Base-by-base conservation (phyloP, 768 basidiomycete species). In the Amanita subjunquillea region DNA sequence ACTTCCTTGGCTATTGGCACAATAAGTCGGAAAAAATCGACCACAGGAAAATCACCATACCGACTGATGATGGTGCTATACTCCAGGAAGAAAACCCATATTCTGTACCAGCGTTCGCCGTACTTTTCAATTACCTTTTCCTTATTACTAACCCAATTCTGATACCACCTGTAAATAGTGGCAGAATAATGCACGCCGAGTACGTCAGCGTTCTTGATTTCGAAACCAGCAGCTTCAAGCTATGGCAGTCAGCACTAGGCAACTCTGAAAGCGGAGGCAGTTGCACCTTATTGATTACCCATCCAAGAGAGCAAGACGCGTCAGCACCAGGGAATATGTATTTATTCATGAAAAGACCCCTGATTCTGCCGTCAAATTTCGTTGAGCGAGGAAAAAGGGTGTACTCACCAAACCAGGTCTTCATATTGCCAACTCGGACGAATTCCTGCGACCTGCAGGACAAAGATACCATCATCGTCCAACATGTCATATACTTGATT, bases 311-410 rank as follows among this genome's bases (percentile, higher is more conserved):
- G 67, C 91, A 91, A 2, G 86, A 91, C 0, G 96, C 96, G 61
- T 99, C 96, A 3, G 95, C 96, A 63, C 95, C 95, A 42, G 96
- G 95, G 85, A 99, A 99, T 64, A 99, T 72, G 59, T 99, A 98
- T 63, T 93, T 93, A 80, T 90, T 94, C 91, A 94, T 94, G 75
- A 94, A 95, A 22, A 94, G 76, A 58, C 92, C 93, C 89, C 86
- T 38, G 12, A 42, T 29, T 4, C 34, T 4, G 37, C 2, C 7
- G 36, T 13, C 46, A 54, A 12, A 57, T 48, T 8, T 22, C 4
- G 23, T 38, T 4, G 23, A 27, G 25, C 20, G 2, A 6, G 27
- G 29, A 17, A 17, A 27, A 32, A 6, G n/a, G 3, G 7, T 17
- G 9, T 66, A 70, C 37, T 17, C 60, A 85, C 92, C 96, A 99